phyloP scores from a whole-genome alignment of 768 basidiomycete genomes.

The Amanita rimosa region DNA sequence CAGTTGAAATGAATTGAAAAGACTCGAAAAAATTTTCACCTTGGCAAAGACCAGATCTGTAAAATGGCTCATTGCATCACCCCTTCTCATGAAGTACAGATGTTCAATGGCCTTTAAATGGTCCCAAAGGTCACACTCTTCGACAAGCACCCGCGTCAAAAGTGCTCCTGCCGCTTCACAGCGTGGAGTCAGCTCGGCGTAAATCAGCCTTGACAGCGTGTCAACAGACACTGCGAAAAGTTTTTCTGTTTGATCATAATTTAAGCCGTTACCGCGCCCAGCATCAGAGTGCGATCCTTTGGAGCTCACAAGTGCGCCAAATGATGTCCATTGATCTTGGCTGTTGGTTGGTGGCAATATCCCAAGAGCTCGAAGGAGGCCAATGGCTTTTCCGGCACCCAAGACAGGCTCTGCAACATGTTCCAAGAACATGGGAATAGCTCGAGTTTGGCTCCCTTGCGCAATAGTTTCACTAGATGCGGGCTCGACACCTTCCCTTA shows the following conservation, averaged over 20 bases:
- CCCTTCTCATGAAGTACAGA: conserved; percentile 63
- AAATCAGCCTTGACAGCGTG: conserved; percentile 48
- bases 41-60: conserved; percentile 64
- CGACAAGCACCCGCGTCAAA: conserved; percentile 46
- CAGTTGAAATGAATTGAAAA: neutral
- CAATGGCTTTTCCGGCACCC: conserved; percentile 65
- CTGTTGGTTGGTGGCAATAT: conserved; percentile 17
- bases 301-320: conserved; percentile 26
- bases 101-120: conserved; percentile 60
- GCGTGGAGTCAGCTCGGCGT: conserved; percentile 47
- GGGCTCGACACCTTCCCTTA: conserved; percentile 31
- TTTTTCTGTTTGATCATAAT: conserved; percentile 3
- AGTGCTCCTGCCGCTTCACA: conserved; percentile 40
- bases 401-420: conserved; percentile 49
- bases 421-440: conserved; percentile 50
- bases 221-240: conserved; percentile 48
- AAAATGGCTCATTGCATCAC: conserved; percentile 71
- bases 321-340: conserved; percentile 28
- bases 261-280: neutral
- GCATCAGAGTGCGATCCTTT: neutral
- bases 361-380: conserved; percentile 56
- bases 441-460: conserved; percentile 17
- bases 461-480: conserved; percentile 13
- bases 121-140: conserved; percentile 53
- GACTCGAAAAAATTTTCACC: conserved; percentile 24